A percentile compares a stretch with the other conserved stretches of the same genome.
Conservation (phyloP, 495 filamentous ascomycete species). For the Aspergillus sclerotioniger region DNA sequence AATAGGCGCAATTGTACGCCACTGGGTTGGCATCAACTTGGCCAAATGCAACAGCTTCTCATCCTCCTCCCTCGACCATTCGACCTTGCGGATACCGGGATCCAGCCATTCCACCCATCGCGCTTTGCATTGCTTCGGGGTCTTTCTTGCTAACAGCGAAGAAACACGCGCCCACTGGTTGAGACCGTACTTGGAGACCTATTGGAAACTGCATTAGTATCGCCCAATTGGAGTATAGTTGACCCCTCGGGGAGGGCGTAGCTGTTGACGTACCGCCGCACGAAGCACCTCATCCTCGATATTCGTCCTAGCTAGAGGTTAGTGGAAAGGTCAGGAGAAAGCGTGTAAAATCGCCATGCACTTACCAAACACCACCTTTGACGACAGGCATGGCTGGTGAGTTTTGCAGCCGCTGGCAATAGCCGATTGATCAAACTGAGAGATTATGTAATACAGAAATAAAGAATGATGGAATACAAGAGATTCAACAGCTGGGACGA, state of each 20-base stretch:
- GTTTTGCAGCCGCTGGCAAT: conserved; percentile 10
- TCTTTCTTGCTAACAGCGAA: conserved; percentile 94
- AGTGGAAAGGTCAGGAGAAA: conserved; percentile 18
- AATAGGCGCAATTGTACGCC: conserved; percentile 96
- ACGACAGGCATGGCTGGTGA: conserved; percentile 78
- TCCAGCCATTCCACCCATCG: conserved; percentile 98
- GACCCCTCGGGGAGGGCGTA: not conserved
- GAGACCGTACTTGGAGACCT: conserved; percentile 92
- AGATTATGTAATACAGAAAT: conserved; percentile 15
- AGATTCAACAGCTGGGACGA: conserved; percentile 2
- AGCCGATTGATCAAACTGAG: conserved; percentile 5
- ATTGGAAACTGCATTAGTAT: conserved; percentile 23
- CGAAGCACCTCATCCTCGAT: conserved; percentile 96
- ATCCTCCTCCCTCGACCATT: conserved; percentile 98
- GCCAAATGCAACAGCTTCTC: conserved; percentile 95
- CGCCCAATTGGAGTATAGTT: not conserved
- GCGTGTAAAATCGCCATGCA: conserved; percentile 41
- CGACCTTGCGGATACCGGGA: conserved; percentile 94
- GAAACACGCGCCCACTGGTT: conserved; percentile 99
- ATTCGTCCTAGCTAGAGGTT: conserved; percentile 52
- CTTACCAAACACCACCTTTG: conserved; percentile 94
- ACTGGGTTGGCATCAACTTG: conserved; percentile 98
- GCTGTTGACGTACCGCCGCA: conserved; percentile 54
- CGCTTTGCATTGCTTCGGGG: conserved; percentile 98
- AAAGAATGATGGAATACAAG: not conserved